A percentile compares a stretch with the other conserved stretches of the same genome.
These are phyloP conservation scores for Ceratopteris richardii DNA, from an alignment of 75 land plant genomes.

Conservation along the genomic window DNA sequence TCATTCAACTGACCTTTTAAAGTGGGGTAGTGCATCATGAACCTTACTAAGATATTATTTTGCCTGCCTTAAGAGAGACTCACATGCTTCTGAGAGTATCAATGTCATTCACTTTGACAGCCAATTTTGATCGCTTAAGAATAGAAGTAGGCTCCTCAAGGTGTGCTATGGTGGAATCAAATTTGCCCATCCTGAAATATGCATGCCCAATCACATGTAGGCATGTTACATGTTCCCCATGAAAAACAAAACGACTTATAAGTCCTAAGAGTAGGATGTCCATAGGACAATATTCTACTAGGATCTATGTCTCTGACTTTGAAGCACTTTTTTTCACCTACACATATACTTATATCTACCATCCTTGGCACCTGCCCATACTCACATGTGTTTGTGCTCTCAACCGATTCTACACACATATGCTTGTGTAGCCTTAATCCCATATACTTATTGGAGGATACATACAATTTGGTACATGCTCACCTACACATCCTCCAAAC, in stretches of 20 bases:
- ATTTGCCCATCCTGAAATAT: conserved; percentile 1
- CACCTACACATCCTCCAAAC: too few species aligned
- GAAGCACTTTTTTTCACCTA: too few species aligned
- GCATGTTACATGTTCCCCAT: conserved; percentile 3
- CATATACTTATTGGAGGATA: too few species aligned
- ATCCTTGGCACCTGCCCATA: too few species aligned
- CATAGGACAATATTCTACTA: not conserved
- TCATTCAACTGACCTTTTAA: not conserved
- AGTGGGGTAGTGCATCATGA: not conserved
- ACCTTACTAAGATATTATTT: not conserved
- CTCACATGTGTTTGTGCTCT: too few species aligned
- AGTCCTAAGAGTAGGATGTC: not conserved
- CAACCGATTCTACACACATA: too few species aligned
- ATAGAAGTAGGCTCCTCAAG: not conserved
- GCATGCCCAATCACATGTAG: conserved; percentile 2
- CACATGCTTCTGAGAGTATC: not conserved
- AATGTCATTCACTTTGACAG: not conserved
- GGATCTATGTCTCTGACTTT: too few species aligned
- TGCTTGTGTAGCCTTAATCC: too few species aligned
- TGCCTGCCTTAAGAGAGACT: not conserved
- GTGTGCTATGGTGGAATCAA: not conserved
- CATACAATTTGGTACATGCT: too few species aligned
- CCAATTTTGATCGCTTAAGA: not conserved
- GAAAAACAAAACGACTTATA: not conserved
- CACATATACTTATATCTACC: too few species aligned